Conservation (phyloP, 768 basidiomycete species). For the Kwoniella sp. region DNA sequence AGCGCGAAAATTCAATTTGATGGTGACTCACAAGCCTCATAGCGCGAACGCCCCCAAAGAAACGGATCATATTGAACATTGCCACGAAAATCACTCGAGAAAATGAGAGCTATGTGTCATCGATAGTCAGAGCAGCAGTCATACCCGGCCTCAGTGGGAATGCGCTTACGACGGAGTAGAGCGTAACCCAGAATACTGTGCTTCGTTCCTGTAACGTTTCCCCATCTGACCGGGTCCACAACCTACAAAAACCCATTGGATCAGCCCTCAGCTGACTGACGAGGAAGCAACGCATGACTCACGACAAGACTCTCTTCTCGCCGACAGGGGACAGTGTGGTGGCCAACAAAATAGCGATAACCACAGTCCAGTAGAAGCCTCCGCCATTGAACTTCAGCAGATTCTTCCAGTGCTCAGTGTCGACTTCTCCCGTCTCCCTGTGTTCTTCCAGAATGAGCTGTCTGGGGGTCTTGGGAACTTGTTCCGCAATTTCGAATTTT, state of each 20-base stretch:
- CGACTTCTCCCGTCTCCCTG: conserved; percentile 27
- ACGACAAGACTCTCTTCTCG: conserved; percentile 35
- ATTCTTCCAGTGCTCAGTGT: conserved; percentile 34
- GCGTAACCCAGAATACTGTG: conserved; percentile 31
- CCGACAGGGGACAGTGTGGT: conserved; percentile 25
- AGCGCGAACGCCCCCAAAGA: conserved; percentile 36
- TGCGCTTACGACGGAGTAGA: conserved; percentile 35
- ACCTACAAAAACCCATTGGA: conserved; percentile 7
- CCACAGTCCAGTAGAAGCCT: conserved; percentile 28
- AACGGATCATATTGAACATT: conserved; percentile 13
- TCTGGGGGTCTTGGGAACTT: conserved; percentile 33
- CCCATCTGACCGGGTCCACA: conserved; percentile 34
- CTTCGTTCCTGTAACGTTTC: background rate
- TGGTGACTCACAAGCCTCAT: conserved; percentile 24
- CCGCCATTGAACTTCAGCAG: conserved; percentile 32
- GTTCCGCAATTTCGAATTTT: conserved; percentile 29
- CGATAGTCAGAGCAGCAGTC: background rate
- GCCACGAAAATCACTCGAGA: conserved; percentile 13
- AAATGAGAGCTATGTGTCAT: conserved; percentile 25
- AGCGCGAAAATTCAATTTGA: conserved; percentile 15
- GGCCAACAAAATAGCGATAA: conserved; percentile 17
- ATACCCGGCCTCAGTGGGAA: background rate
- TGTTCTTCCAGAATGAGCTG: conserved; percentile 43
- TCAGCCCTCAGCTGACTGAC: too few relatives aligned
- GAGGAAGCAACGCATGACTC: conserved; percentile 14